Evolutionary conservation across 345 rosid species (phyloP), one percentile per base, ranked within the genome.

Genomic region (Microthlaspi erraticum): DNA sequence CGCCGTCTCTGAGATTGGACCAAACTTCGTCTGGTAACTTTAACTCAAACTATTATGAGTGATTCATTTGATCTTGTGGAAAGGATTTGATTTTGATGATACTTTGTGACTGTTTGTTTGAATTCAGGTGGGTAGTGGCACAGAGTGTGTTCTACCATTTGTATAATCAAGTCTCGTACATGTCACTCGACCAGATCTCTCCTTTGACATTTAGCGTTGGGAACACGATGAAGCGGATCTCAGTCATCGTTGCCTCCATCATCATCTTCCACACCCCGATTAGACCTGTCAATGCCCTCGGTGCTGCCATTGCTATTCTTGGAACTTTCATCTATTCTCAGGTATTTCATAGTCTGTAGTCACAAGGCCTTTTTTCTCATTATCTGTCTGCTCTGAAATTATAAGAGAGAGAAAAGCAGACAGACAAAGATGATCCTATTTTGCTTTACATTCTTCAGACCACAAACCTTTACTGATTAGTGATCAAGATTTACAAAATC

Each of bases 191-290:
- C 78, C 85, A 87, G 70, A 89, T 89, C 17, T 82, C 93, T 0
- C 96, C 96, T 0, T 60, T 89, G 76, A 89, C 96, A 39, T 89
- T 89, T 60, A 87, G 93, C 60, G 50, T 87, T 10, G 96, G 96
- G 6, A 89, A 87, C 81, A 89, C 96, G 5, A 86, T 87, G 93
- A 89, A 89, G 79, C 76, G 96, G n/a, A 86, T 89, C 20, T 89
- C 93, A 1, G 93, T 89, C 52, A 87, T 89, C 1, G 86, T 87
- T 4, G 79, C 93, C 51, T 87, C 96, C 34, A 89, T 89, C 77
- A 85, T 87, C 82, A 87, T 89, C 79, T 89, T 89, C 71, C 87
- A 81, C 68, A 87, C 86, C 6, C 93, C 93, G 1, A 58, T 87
- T 48, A 86, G 45, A 72, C 93, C 91, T 43, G 65, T 87, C 69